Base-by-base conservation (phyloP, 225 moss, liverwort and hornwort genomes). In the Polytrichum commune region DNA sequence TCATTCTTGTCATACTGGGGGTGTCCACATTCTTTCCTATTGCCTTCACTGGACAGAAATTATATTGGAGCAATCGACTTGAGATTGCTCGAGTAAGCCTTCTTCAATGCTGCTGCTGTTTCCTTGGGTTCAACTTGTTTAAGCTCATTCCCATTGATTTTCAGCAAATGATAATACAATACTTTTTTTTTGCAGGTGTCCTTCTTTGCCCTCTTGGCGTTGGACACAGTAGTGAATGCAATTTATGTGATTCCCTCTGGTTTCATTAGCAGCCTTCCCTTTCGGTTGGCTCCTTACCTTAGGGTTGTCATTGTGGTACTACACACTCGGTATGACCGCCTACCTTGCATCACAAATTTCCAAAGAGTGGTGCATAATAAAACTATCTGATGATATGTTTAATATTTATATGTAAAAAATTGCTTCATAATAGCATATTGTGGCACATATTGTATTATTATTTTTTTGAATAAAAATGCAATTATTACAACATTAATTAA, bases 241-340 rank as follows among this genome's bases (percentile, higher is more conserved):
- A 71, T 98, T 53, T 95, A 95, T 28, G 85, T 95, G 5, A 75
- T 90, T 22, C 92, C 92, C 20, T 88, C 87, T 27, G 98, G 95
- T 70, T 88, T 91, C 65, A 87, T 95, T 18, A 90, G 78, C 81
- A 98, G 90, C 60, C 79, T 98, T 64, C 93, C 95, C 1, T 81
- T 95, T 62, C 90, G 98, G 73, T 72, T 93, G 80, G 95, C 95
- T 55, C 93, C 98, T 9, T 98, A 95, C 58, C 81, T 93, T 55
- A 82, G 95, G 75, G 69, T 98, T 46, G 69, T 35, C 6, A 68
- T 93, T 64, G 84, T 95, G 26, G 79, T 85, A 13, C 69, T 85
- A 1, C 89, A 89, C 60, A 73, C 82, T 62, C 75, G 92, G 94
- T 88, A 82, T 20, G 54, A 35, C 7, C 22, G 19, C 10, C 6